These are phyloP conservation scores for Sesbania bispinosa DNA, from an alignment of 306 rosid species.

Conservation along the genomic window DNA sequence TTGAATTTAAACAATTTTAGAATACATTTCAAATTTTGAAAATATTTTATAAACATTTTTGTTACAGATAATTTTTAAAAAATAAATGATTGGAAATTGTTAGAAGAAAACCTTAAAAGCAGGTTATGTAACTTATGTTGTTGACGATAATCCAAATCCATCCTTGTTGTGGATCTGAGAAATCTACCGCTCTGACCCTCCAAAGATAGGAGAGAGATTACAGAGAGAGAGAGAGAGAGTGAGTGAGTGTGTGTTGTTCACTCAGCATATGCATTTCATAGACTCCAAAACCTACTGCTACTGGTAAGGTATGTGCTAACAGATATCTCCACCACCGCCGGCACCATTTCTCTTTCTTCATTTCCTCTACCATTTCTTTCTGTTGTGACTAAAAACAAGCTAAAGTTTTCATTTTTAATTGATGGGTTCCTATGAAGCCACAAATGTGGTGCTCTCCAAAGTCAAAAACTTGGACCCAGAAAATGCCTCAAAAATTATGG, in stretches of 20 bases:
- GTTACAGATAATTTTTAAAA: not conserved
- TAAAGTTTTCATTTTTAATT: not conserved
- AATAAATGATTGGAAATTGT: not conserved
- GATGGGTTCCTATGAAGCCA: conserved; percentile 86
- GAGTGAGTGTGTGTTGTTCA: conserved; percentile 2
- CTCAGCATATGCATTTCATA: not conserved
- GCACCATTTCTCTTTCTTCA: not conserved
- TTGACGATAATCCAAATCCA: conserved; percentile 26
- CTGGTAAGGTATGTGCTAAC: conserved; percentile 13
- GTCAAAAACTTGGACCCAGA: conserved; percentile 77
- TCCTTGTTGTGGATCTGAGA: conserved; percentile 35
- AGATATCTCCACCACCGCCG: not conserved
- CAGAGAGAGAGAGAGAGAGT: conserved; percentile 36
- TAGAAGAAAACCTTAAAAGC: not conserved
- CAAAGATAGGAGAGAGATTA: conserved; percentile 49
- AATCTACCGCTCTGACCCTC: conserved; percentile 37
- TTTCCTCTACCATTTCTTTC: not conserved
- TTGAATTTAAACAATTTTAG: not conserved
- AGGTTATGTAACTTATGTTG: conserved; percentile 14
- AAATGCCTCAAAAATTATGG: conserved; percentile 89
- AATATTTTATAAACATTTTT: conserved; percentile 2
- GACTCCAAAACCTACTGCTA: conserved; percentile 47
- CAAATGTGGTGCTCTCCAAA: conserved; percentile 59
- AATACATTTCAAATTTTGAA: not conserved
- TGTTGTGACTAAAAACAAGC: too few species aligned